Evolutionary conservation across 1,139 yeast species (phyloP).

Genomic region (Taiozyma sp.): DNA sequence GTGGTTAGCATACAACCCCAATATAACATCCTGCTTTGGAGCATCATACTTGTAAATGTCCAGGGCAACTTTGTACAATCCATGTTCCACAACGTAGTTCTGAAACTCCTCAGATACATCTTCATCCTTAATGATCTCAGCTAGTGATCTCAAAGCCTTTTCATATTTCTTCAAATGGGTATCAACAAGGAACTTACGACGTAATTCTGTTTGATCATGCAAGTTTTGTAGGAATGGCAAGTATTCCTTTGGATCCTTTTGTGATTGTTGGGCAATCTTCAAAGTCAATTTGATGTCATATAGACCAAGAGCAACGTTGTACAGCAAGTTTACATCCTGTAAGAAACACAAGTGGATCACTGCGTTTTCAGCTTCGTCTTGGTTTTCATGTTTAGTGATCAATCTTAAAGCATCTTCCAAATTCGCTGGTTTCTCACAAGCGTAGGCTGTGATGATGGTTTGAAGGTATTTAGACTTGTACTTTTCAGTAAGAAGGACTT

Average conservation of each 20-base stretch:
- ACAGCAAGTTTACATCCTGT: constrained; percentile 82
- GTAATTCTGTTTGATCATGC: constrained; percentile 58
- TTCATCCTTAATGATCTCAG: constrained; percentile 40
- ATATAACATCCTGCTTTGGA: constrained; percentile 49
- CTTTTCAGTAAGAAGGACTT: constrained; percentile 46
- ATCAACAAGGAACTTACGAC: constrained; percentile 77
- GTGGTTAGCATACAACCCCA: constrained; percentile 57
- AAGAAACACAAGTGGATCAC: constrained; percentile 85
- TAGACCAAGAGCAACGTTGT: constrained; percentile 73
- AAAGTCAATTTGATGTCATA: constrained; percentile 82
- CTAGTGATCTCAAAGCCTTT: constrained; percentile 66
- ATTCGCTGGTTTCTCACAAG: constrained; percentile 88
- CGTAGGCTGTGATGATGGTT: constrained; percentile 85
- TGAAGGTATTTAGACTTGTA: constrained; percentile 62
- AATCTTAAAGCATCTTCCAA: constrained; percentile 66
- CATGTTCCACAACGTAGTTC: constrained; percentile 68
- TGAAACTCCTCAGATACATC: constrained; percentile 55
- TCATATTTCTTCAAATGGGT: constrained; percentile 63
- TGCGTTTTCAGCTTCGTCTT: constrained; percentile 49
- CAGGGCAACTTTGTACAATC: constrained; percentile 69
- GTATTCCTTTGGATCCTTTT: constrained; percentile 96
- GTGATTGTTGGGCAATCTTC: constrained; percentile 90
- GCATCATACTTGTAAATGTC: constrained; percentile 54
- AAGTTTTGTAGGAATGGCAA: constrained; percentile 84
- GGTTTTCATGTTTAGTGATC: constrained; percentile 44